A percentile compares a stretch with the other conserved stretches of the same genome.
These are phyloP conservation scores for Ustilago lituana DNA, from an alignment of 1,284 basidiomycete genomes.

Conservation along the genomic window DNA sequence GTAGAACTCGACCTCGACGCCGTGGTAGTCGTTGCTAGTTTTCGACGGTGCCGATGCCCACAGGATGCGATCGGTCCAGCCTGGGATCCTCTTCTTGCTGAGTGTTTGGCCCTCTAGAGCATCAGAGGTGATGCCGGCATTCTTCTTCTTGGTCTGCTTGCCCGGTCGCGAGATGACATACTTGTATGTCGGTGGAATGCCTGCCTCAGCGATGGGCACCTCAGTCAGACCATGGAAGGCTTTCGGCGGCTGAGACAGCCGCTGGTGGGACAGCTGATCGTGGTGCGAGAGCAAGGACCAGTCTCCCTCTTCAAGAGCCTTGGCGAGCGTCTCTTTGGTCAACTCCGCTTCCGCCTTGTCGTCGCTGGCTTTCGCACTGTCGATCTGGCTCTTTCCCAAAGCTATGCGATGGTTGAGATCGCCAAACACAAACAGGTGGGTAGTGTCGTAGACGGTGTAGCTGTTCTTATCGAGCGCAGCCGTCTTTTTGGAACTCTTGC, in stretches of 20 bases:
- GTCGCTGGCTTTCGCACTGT: slow-evolving; percentile 4
- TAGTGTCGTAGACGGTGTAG: slow-evolving; percentile 65
- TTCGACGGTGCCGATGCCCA: slow-evolving; percentile 71
- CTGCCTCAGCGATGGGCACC: slow-evolving; percentile 38
- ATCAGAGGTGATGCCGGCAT: slow-evolving; percentile 31
- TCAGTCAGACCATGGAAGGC: slow-evolving; percentile 62
- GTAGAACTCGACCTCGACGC: slow-evolving; percentile 61
- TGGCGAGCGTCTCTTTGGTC: slow-evolving; percentile 34
- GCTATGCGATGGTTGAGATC: slow-evolving; percentile 67
- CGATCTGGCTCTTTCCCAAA: slow-evolving; percentile 40
- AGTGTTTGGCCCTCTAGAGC: slow-evolving; percentile 41
- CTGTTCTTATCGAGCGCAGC: slow-evolving; percentile 52
- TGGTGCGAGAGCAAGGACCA: slow-evolving; percentile 54
- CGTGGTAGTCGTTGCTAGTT: slow-evolving; percentile 36
- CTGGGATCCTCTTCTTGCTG: slow-evolving; percentile 80
- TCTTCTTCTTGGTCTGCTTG: slow-evolving; percentile 40
- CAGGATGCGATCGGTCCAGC: slow-evolving; percentile 94
- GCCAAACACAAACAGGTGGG: slow-evolving; percentile 66
- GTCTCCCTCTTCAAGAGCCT: slow-evolving; percentile 44
- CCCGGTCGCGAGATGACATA: slow-evolving; percentile 48
- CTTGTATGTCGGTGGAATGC: slow-evolving; percentile 65
- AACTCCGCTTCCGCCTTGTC: slow-evolving; percentile 23
- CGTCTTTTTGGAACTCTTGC: slow-evolving; percentile 73
- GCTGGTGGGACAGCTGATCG: slow-evolving; percentile 60
- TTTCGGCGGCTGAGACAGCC: slow-evolving; percentile 28